A percentile compares a stretch with the other conserved stretches of the same genome.
Evolutionary conservation across 2,329 filamentous ascomycete species (phyloP).

Genomic region (Colletotrichum musae): DNA sequence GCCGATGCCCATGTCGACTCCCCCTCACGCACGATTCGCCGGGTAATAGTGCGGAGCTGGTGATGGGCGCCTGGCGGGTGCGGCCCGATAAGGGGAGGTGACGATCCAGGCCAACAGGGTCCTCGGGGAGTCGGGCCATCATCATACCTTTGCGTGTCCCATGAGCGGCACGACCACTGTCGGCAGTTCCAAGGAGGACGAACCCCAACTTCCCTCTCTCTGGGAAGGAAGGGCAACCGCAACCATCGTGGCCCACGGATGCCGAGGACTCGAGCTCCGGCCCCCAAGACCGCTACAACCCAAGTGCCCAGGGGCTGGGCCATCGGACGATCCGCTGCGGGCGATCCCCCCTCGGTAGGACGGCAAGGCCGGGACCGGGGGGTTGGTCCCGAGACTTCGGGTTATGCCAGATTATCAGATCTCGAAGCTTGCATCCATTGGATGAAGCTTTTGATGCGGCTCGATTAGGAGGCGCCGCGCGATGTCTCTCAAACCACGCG

Average conservation of each 20-base stretch:
- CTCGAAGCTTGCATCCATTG: slow-evolving; percentile 28
- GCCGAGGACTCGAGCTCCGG: not conserved
- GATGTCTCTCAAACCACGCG: slow-evolving; percentile 8
- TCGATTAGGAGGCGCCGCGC: slow-evolving; percentile 19
- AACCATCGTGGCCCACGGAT: not conserved
- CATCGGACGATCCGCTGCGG: slow-evolving; percentile 39
- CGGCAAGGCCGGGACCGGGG: slow-evolving; percentile 27
- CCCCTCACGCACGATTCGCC: slow-evolving; percentile 19
- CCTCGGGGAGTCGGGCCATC: not conserved
- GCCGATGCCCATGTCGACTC: not conserved
- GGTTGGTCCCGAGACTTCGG: slow-evolving; percentile 11
- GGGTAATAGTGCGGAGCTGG: slow-evolving; percentile 30
- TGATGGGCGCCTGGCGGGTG: slow-evolving; percentile 1
- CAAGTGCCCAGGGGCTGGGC: slow-evolving; percentile 12
- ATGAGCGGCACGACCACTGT: not conserved
- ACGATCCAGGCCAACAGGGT: not conserved
- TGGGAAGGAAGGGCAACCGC: not conserved
- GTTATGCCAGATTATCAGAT: slow-evolving; percentile 39
- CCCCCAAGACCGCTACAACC: slow-evolving; percentile 11
- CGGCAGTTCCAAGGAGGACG: not conserved
- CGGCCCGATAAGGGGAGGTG: slow-evolving; percentile 2
- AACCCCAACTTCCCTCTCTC: not conserved
- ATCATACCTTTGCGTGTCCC: not conserved
- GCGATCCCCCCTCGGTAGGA: slow-evolving; percentile 24
- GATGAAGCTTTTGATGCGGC: slow-evolving; percentile 29